Conservation (phyloP, 23 red algal genomes). For the Gracilariopsis chorda region DNA sequence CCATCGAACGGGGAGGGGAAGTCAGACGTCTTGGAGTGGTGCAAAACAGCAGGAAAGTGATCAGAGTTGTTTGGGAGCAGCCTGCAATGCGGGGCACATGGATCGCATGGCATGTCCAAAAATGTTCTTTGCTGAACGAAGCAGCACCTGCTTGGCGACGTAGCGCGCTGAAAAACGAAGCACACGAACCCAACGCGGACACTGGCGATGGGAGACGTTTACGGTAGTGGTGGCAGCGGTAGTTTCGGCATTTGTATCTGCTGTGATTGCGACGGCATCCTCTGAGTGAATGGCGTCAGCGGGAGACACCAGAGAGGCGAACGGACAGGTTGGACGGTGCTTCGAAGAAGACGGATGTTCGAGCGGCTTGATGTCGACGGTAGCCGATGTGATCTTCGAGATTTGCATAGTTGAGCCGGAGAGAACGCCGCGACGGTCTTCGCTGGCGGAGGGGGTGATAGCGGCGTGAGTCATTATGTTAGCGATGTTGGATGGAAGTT, state of each 20-base stretch:
- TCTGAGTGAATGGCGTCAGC: background rate
- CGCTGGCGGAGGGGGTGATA: too few species aligned
- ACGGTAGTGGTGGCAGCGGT: background rate
- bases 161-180: constrained; percentile 51
- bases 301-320: background rate
- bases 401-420: too few species aligned
- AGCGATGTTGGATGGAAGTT: too few species aligned
- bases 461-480: too few species aligned
- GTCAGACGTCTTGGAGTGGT: too few species aligned
- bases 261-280: background rate
- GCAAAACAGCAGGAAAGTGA: background rate
- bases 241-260: background rate
- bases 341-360: background rate
- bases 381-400: background rate
- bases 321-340: background rate
- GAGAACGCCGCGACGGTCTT: too few species aligned
- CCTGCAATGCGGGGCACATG: constrained; percentile 25
- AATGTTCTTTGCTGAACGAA: constrained; percentile 38
- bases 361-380: background rate
- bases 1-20: too few species aligned
- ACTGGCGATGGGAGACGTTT: constrained; percentile 12
- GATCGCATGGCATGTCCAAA: background rate
- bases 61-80: background rate
- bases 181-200: constrained; percentile 54
- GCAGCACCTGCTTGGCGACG: constrained; percentile 48